These are phyloP conservation scores for Nissolia schottii DNA, from an alignment of 306 rosid genomes.

Conservation along the genomic window DNA sequence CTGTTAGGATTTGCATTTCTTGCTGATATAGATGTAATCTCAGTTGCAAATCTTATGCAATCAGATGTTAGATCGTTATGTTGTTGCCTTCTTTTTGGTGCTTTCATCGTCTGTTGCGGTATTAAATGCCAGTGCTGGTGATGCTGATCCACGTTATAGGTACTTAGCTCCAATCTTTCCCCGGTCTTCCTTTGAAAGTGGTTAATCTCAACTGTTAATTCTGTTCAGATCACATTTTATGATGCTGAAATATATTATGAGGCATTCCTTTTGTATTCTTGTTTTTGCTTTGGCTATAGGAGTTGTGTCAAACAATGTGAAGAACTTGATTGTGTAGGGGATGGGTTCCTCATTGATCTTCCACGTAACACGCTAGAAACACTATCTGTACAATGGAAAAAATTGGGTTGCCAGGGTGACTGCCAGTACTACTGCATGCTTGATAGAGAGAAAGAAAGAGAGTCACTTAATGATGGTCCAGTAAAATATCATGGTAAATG, in stretches of 20 bases:
- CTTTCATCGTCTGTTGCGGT: conserved; percentile 36
- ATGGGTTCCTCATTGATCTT: conserved; percentile 25
- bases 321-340: conserved; percentile 55
- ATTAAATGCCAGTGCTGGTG: conserved; percentile 69
- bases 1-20: not conserved
- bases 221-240: not conserved
- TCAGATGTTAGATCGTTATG: conserved; percentile 51
- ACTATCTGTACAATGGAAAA: conserved; percentile 58
- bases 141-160: conserved; percentile 64
- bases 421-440: conserved; percentile 70
- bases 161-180: conserved; percentile 14
- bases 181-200: not conserved
- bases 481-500: conserved; percentile 83
- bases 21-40: conserved; percentile 2
- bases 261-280: not conserved
- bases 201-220: not conserved
- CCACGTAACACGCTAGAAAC: conserved; percentile 60
- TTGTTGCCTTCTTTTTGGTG: conserved; percentile 41
- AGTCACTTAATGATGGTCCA: conserved; percentile 35
- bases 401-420: conserved; percentile 59
- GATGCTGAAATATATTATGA: not conserved
- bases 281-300: conserved; percentile 32
- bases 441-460: conserved; percentile 60
- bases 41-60: conserved; percentile 7
- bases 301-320: conserved; percentile 58